These are phyloP conservation scores for Fomitopsis betulina DNA, from an alignment of 1,284 basidiomycete genomes.

Conservation along the genomic window DNA sequence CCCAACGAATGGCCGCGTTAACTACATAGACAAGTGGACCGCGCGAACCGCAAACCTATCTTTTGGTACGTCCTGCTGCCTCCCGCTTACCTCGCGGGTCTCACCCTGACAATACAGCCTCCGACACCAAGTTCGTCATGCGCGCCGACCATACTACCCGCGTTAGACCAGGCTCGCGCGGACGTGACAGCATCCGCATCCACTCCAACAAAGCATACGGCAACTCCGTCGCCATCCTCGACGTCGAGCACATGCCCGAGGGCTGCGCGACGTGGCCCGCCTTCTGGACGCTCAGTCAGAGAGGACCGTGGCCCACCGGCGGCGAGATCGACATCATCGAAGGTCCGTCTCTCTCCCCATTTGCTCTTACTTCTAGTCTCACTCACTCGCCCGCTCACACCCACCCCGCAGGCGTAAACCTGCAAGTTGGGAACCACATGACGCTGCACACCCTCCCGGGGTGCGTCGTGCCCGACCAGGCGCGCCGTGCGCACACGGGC, in stretches of 20 bases:
- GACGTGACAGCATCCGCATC: conserved; percentile 50
- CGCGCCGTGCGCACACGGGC: conserved; percentile 19
- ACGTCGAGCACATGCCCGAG: conserved; percentile 51
- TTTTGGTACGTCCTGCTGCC: conserved; percentile 27
- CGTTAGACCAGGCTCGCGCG: conserved; percentile 32
- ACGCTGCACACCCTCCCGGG: conserved; percentile 49
- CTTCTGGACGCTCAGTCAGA: conserved; percentile 55
- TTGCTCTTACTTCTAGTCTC: not conserved
- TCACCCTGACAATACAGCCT: conserved; percentile 22
- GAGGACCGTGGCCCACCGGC: conserved; percentile 49
- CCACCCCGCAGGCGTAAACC: conserved; percentile 38
- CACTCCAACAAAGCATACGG: conserved; percentile 36
- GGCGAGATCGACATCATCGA: conserved; percentile 54
- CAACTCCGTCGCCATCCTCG: conserved; percentile 44
- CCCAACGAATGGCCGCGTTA: conserved; percentile 52
- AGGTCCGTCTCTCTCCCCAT: conserved; percentile 25
- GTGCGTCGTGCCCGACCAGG: conserved; percentile 37
- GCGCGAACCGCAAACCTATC: conserved; percentile 37
- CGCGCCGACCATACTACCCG: conserved; percentile 38
- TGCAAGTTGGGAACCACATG: conserved; percentile 37
- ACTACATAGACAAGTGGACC: conserved; percentile 41
- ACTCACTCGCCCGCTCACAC: not conserved
- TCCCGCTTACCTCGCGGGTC: not conserved
- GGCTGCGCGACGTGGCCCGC: conserved; percentile 63
- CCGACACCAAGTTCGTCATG: conserved; percentile 43